Percentiles rank a stretch among this genome's conserved stretches.
Conservation (phyloP, 129 eudicot species). For the Heracleum sosnowskyi region DNA sequence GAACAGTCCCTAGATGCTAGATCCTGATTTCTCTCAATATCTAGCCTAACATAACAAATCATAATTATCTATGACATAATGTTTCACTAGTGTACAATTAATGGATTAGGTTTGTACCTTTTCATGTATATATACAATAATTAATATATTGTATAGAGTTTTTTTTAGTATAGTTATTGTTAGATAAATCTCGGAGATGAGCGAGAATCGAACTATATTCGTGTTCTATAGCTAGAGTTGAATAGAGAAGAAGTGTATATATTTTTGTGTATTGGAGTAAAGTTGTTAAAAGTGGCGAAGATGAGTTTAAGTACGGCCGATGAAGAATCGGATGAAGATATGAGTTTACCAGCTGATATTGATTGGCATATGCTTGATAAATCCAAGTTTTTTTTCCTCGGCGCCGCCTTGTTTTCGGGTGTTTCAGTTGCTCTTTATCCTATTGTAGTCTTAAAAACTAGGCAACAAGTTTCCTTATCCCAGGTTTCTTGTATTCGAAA, state of each 20-base stretch:
- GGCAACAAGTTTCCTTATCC: constrained; percentile 59
- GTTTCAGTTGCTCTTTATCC: constrained; percentile 77
- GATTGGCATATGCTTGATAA: constrained; percentile 91
- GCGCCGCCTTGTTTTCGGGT: constrained; percentile 82
- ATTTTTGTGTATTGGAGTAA: not conserved
- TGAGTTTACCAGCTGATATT: constrained; percentile 70
- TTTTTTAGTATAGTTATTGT: too few relatives aligned
- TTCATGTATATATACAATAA: constrained; percentile 1
- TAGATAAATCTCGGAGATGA: too few relatives aligned
- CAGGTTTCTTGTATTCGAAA: constrained; percentile 41
- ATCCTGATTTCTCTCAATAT: constrained; percentile 10
- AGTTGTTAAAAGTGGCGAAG: constrained; percentile 35
- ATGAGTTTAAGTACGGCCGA: constrained; percentile 55
- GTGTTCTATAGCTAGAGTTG: too few relatives aligned
- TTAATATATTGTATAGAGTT: too few relatives aligned
- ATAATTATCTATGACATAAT: not conserved
- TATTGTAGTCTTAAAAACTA: constrained; percentile 70
- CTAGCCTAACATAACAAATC: not conserved
- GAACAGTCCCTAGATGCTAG: constrained; percentile 24
- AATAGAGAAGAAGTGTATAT: not conserved
- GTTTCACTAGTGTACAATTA: constrained; percentile 4
- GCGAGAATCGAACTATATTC: too few relatives aligned
- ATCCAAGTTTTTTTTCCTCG: constrained; percentile 78
- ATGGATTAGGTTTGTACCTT: constrained; percentile 13
- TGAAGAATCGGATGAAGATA: constrained; percentile 44